Base-by-base conservation (phyloP, 1,284 basidiomycete genomes). In the Wolfiporia cocos region DNA sequence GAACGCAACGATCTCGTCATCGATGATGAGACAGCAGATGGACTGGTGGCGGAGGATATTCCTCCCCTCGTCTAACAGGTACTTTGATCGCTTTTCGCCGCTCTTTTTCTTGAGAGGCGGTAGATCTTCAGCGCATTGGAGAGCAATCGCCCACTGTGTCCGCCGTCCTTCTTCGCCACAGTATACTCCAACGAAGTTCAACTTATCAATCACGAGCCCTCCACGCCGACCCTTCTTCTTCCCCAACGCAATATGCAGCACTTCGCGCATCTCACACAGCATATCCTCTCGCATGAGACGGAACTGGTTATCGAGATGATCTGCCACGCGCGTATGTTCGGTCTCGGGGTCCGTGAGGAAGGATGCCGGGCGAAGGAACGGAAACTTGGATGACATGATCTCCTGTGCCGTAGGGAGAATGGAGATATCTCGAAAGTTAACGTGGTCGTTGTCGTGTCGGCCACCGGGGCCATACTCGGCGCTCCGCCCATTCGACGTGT, bases 271-370 rank as follows among this genome's bases (percentile, higher is more conserved):
- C 50, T 84, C 78, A 47, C 71, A 64, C 2, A 83, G 46, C 75
- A 84, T 78, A 42, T 84, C 81, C 50, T 83, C 81, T 2, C 81
- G 62, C 9, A 81, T 56, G 7, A 84, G 62, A 6, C 81, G 71
- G 51, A 78, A 84, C 43, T 78, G 78, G 42, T 80, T 81, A 48
- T 83, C 81, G 5, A 83, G 61, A 47, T 82, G 73, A 1, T 67
- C 62, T 1, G 67, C 58, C 2, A 66, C 49, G 6, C 74, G 68
- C 11, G 52, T 56, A 1, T 61, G 53, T 30, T 64, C 62, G 0
- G 41, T 33, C 3, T 58, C 48, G 1, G 69, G 62, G 21, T 74
- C 71, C 0, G 76, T 73, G 0, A 79, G 54, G 5, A 61, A 58
- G 1, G 58, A 50, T 11, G 65, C 64, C 0, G 65, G 62, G 3